A percentile compares a stretch with the other conserved stretches of the same genome.
phyloP scores from a whole-genome alignment of 164 flowering plant genomes.

The Umbilicus rupestris region DNA sequence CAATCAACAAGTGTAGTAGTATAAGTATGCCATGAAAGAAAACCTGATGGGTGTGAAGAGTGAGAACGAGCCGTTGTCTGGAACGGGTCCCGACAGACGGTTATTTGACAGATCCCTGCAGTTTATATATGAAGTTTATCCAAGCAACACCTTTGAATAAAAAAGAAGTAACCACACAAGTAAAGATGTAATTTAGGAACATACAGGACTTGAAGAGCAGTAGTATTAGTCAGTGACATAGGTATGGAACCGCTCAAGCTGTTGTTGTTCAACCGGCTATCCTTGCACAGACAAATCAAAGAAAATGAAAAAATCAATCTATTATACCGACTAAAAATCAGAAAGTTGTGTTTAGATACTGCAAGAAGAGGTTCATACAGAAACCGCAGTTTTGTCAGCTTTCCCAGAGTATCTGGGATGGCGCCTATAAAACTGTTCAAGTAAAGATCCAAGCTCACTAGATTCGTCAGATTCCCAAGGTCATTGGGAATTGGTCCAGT shows the following conservation, averaged over 20 bases:
- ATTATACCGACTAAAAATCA: not conserved
- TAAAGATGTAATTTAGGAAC: slow-evolving; percentile 12
- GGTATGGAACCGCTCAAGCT: slow-evolving; percentile 47
- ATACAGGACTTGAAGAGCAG: slow-evolving; percentile 45
- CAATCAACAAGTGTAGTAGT: not conserved
- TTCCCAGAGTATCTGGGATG: slow-evolving; percentile 77
- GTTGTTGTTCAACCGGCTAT: slow-evolving; percentile 60
- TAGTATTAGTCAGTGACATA: slow-evolving; percentile 38
- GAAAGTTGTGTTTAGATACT: not conserved
- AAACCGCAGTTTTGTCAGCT: slow-evolving; percentile 64
- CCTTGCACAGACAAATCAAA: slow-evolving; percentile 20
- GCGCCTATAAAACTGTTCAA: slow-evolving; percentile 69
- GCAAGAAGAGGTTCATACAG: slow-evolving; percentile 46
- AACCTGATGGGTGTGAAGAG: slow-evolving; percentile 66
- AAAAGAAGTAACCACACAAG: not conserved
- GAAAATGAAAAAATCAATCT: not conserved
- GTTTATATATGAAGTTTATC: not conserved
- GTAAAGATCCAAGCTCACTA: slow-evolving; percentile 98
- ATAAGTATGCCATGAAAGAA: not conserved
- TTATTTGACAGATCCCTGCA: slow-evolving; percentile 67
- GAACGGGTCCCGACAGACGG: slow-evolving; percentile 43
- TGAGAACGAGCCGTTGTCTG: slow-evolving; percentile 60
- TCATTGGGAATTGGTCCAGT: slow-evolving; percentile 77
- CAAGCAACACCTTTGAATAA: not conserved
- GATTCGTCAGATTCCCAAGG: slow-evolving; percentile 75